Percentiles rank a stretch among this genome's conserved stretches.
phyloP scores from a whole-genome alignment of 768 basidiomycete genomes.

The Pleurotus tuoliensis region DNA sequence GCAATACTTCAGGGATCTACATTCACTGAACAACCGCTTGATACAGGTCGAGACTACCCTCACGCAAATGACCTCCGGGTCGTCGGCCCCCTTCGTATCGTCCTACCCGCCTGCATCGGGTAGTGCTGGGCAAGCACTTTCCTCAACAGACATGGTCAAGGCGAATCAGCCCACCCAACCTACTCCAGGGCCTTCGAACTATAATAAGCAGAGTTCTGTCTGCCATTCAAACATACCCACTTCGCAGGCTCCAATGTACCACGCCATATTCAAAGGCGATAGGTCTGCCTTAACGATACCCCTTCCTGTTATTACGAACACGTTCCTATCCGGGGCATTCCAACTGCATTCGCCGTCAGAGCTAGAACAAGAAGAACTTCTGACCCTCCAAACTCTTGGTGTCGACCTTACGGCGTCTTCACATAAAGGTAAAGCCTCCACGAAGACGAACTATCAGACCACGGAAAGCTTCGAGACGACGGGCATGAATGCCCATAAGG shows the following conservation, averaged over 20 bases:
- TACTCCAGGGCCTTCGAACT: background rate
- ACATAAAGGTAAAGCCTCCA: constrained; percentile 2
- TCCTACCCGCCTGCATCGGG: background rate
- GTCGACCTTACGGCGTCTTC: background rate
- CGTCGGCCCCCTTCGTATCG: constrained; percentile 14
- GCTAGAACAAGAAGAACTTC: background rate
- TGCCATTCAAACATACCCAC: background rate
- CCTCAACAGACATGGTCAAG: background rate
- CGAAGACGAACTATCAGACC: background rate
- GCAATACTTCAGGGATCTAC: constrained; percentile 53
- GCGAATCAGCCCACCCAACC: background rate
- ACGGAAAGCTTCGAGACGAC: background rate
- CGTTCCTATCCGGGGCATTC: constrained; percentile 2
- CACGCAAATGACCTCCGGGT: constrained; percentile 42
- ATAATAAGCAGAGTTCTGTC: background rate
- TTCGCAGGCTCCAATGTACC: background rate
- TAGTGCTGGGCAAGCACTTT: background rate
- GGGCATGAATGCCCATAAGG: background rate
- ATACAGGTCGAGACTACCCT: constrained; percentile 64
- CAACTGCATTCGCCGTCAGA: constrained; percentile 3
- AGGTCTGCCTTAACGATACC: constrained; percentile 2
- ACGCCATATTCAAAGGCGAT: constrained; percentile 2
- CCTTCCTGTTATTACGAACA: background rate
- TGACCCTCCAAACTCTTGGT: background rate
- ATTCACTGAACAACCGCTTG: constrained; percentile 78